Percentiles rank a stretch among this genome's conserved stretches.
phyloP scores from a whole-genome alignment of 2,329 filamentous ascomycete genomes.

The Penicillium sp. region DNA sequence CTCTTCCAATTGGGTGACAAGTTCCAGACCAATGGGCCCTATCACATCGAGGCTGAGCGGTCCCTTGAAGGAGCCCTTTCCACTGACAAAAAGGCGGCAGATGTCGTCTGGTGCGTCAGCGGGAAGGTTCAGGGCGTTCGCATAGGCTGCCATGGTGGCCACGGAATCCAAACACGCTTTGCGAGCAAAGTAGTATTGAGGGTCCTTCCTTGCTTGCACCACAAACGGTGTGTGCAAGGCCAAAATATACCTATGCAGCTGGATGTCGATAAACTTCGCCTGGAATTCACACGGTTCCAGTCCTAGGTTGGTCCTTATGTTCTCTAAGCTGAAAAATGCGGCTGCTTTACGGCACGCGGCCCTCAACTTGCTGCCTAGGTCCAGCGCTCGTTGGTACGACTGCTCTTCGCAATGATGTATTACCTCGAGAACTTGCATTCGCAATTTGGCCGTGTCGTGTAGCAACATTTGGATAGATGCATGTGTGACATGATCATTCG shows the following conservation, averaged over 20 bases:
- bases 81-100: constrained; percentile 20
- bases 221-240: constrained; percentile 21
- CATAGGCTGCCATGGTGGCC: constrained; percentile 23
- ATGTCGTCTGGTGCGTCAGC: constrained; percentile 18
- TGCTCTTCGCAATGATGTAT: constrained; percentile 3
- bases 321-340: not conserved
- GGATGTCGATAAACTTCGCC: constrained; percentile 14
- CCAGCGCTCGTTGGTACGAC: constrained; percentile 9
- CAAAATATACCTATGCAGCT: constrained; percentile 22
- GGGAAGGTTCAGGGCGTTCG: constrained; percentile 19
- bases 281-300: not conserved
- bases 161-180: constrained; percentile 23
- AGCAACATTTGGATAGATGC: constrained; percentile 9
- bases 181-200: constrained; percentile 20
- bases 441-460: not conserved
- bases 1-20: not conserved
- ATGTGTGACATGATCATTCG: not conserved
- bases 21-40: not conserved
- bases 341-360: not conserved
- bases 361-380: constrained; percentile 6
- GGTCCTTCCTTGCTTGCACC: constrained; percentile 22
- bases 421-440: not conserved
- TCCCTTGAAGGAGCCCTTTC: not conserved
- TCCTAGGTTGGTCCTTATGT: too few relatives aligned
- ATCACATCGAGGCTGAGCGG: not conserved